Base-by-base conservation (phyloP, 2,329 filamentous ascomycete genomes). In the Daldinia sp. region DNA sequence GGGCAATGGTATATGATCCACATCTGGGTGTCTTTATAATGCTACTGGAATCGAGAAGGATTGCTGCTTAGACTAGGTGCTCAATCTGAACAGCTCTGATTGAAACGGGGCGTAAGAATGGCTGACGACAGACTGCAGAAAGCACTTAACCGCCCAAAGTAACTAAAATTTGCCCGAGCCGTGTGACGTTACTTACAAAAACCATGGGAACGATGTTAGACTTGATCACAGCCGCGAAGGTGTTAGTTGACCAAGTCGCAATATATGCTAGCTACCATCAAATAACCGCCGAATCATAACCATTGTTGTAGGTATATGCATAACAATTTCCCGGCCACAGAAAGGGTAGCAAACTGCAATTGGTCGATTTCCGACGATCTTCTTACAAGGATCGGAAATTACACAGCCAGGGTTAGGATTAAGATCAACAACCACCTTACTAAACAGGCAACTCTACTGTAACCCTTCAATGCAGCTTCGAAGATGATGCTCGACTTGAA, bases 361-460 rank as follows among this genome's bases (percentile, higher is more conserved):
- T 42, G 59, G 60, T n/a, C n/a, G 46, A 48, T 6, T 15, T 3
- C 35, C 13, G 33, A 12, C 18, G 26, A 60, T 63, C 46, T 39
- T n/a, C 13, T 1, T 13, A 35, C 65, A 68, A 20, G 65, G 61
- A 62, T 63, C 37, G 55, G 65, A 70, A 68, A 70, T 70, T 70
- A 63, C 6, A 7, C 13, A 50, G 1, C 7, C 30, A 63, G 42
- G 61, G 54, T 18, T 13, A 33, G 35, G 37, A 55, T 48, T 28
- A 10, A 51, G 54, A 69, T 67, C 67, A 20, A 44, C 63, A 15
- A 6, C 33, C n/a, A 54, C 30, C 18, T 26, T 26, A 54, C 51
- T 6, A 39, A 54, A 37, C 4, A 15, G 51, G 51, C 35, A 54
- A 54, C 10, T 7, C 2, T 6, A 37, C 12, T 3, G 6, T 1